phyloP scores from a whole-genome alignment of 2,329 filamentous ascomycete species.

The Aspergillus nomiae region DNA sequence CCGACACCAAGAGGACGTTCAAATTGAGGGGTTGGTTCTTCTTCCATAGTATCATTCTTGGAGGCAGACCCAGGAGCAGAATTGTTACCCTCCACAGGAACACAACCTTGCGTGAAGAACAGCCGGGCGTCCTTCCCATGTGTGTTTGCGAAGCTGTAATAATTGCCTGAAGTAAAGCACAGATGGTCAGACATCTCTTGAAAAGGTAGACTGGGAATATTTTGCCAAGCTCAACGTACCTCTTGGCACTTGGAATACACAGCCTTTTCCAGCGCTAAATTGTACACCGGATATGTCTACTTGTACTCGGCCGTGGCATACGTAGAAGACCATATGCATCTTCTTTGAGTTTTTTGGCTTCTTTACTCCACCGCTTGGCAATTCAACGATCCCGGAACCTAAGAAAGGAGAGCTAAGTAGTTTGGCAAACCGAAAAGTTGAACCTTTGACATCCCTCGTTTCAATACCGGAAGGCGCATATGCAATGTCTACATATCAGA shows the following conservation, averaged over 20 bases:
- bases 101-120: conserved; percentile 91
- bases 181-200: not conserved
- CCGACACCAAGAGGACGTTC: conserved; percentile 17
- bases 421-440: conserved; percentile 85
- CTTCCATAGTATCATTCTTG: conserved; percentile 26
- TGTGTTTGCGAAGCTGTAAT: conserved; percentile 87
- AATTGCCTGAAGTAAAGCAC: conserved; percentile 69
- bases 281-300: conserved; percentile 62
- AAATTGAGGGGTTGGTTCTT: conserved; percentile 20
- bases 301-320: conserved; percentile 77
- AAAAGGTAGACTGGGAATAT: not conserved
- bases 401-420: conserved; percentile 83
- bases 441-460: conserved; percentile 61
- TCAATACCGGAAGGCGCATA: conserved; percentile 60
- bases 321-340: conserved; percentile 97
- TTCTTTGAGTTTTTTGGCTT: conserved; percentile 86
- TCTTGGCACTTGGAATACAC: conserved; percentile 92
- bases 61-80: conserved; percentile 26
- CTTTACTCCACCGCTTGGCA: conserved; percentile 82
- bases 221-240: conserved; percentile 59
- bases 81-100: conserved; percentile 42
- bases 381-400: conserved; percentile 84
- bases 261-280: conserved; percentile 84
- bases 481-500: conserved; percentile 54
- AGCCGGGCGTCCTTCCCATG: conserved; percentile 71